A percentile compares a stretch with the other conserved stretches of the same genome.
Conservation (phyloP, 2,329 filamentous ascomycete species). For the Arthrobotrys entomopaga region DNA sequence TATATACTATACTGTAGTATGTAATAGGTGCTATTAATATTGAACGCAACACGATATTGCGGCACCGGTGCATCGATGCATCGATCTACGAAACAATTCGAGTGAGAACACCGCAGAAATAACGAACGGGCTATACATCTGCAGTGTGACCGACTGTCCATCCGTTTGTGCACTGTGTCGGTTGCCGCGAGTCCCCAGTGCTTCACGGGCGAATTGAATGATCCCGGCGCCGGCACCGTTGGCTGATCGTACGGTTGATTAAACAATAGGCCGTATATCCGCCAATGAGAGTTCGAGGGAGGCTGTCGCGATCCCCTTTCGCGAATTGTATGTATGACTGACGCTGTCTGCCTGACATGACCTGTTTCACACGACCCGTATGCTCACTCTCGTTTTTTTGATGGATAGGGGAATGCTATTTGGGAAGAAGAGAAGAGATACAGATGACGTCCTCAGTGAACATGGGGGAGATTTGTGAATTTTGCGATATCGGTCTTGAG, state of each 20-base stretch:
- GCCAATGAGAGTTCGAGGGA: slow-evolving; percentile 23
- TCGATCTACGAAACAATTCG: slow-evolving; percentile 36
- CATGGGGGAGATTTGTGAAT: too few relatives aligned
- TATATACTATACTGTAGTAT: too few relatives aligned
- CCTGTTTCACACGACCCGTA: slow-evolving; percentile 22
- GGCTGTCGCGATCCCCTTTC: slow-evolving; percentile 35
- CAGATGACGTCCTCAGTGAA: too few relatives aligned
- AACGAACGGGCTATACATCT: slow-evolving; percentile 17
- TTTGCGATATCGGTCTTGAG: too few relatives aligned
- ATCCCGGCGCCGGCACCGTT: neutral
- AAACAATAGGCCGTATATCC: slow-evolving; percentile 1
- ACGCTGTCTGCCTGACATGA: slow-evolving; percentile 37
- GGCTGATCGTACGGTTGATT: neutral
- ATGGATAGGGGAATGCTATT: neutral
- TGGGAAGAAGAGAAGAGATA: neutral
- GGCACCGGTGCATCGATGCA: slow-evolving; percentile 5
- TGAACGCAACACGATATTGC: neutral
- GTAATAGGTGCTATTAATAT: neutral
- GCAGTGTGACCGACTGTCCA: neutral
- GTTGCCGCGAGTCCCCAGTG: slow-evolving; percentile 37
- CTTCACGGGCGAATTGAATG: slow-evolving; percentile 3
- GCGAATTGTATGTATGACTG: slow-evolving; percentile 26
- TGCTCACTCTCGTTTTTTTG: neutral
- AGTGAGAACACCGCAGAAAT: slow-evolving; percentile 28
- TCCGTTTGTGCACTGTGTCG: slow-evolving; percentile 5